These are phyloP conservation scores for Mycena rebaudengoi DNA, from an alignment of 768 basidiomycete species.

Conservation along the genomic window DNA sequence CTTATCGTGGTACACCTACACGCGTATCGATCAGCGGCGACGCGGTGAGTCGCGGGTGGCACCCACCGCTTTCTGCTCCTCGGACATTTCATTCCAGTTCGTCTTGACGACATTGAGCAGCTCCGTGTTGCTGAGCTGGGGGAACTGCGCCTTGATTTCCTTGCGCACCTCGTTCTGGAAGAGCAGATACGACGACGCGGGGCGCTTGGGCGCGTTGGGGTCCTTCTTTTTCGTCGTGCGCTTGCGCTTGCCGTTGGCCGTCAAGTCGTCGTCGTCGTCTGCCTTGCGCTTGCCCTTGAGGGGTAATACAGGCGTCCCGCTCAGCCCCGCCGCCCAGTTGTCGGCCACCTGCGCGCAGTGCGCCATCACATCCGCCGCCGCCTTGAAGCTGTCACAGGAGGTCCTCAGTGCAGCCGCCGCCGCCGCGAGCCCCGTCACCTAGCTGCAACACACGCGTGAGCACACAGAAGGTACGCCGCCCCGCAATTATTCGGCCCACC, in stretches of 20 bases:
- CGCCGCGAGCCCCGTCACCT: conserved; percentile 52
- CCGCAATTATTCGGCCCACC: neutral
- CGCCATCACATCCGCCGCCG: conserved; percentile 71
- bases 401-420: conserved; percentile 71
- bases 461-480: too few species aligned
- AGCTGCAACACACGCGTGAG: too few species aligned
- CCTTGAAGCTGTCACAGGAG: conserved; percentile 49
- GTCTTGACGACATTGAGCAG: conserved; percentile 75
- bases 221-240: conserved; percentile 79
- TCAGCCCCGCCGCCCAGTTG: conserved; percentile 61
- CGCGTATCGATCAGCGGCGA: conserved; percentile 24
- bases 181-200: conserved; percentile 90
- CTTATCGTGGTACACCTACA: conserved; percentile 61
- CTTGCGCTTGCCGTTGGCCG: conserved; percentile 57
- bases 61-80: conserved; percentile 79
- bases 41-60: conserved; percentile 14
- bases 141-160: conserved; percentile 71
- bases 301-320: conserved; percentile 40
- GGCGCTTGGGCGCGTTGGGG: conserved; percentile 94
- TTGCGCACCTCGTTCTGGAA: conserved; percentile 93
- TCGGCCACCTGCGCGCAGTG: conserved; percentile 70
- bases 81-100: conserved; percentile 75
- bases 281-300: conserved; percentile 65
- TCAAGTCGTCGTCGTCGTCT: conserved; percentile 45
- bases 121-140: conserved; percentile 73